Evolutionary conservation across 2,329 filamentous ascomycete genomes (phyloP).

Genomic region (Drechmeria coniospora): DNA sequence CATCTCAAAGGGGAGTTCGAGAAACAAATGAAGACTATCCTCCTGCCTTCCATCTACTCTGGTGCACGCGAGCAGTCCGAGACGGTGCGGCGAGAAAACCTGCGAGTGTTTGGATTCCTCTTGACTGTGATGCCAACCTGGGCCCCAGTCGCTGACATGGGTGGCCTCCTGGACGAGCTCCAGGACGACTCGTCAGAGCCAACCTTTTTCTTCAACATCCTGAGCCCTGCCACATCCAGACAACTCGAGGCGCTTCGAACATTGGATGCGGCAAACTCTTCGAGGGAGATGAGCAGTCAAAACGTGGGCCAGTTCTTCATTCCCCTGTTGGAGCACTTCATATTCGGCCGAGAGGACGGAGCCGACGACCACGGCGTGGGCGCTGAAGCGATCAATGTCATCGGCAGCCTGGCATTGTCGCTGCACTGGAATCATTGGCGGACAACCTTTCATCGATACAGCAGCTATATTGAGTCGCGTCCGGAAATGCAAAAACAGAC

Average conservation of each 20-base stretch:
- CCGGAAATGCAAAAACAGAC: slow-evolving; percentile 75
- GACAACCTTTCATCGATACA: slow-evolving; percentile 69
- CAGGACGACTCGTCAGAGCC: slow-evolving; percentile 49
- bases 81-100: slow-evolving; percentile 67
- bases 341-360: slow-evolving; percentile 63
- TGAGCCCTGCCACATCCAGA: slow-evolving; percentile 78
- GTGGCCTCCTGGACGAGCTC: slow-evolving; percentile 42
- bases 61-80: slow-evolving; percentile 70
- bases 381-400: slow-evolving; percentile 69
- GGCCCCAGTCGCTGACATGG: slow-evolving; percentile 58
- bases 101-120: slow-evolving; percentile 65
- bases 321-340: slow-evolving; percentile 84
- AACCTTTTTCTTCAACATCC: slow-evolving; percentile 83
- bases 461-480: slow-evolving; percentile 65
- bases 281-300: slow-evolving; percentile 51
- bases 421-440: slow-evolving; percentile 87
- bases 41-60: slow-evolving; percentile 62
- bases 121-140: slow-evolving; percentile 56
- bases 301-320: slow-evolving; percentile 81
- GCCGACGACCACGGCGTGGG: slow-evolving; percentile 72
- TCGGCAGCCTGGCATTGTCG: slow-evolving; percentile 58
- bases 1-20: slow-evolving; percentile 30
- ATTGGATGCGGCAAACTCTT: slow-evolving; percentile 51
- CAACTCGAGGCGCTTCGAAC: slow-evolving; percentile 72
- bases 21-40: slow-evolving; percentile 41